Evolutionary conservation across 768 basidiomycete genomes (phyloP).

Genomic region (Clitopilus hobsonii): DNA sequence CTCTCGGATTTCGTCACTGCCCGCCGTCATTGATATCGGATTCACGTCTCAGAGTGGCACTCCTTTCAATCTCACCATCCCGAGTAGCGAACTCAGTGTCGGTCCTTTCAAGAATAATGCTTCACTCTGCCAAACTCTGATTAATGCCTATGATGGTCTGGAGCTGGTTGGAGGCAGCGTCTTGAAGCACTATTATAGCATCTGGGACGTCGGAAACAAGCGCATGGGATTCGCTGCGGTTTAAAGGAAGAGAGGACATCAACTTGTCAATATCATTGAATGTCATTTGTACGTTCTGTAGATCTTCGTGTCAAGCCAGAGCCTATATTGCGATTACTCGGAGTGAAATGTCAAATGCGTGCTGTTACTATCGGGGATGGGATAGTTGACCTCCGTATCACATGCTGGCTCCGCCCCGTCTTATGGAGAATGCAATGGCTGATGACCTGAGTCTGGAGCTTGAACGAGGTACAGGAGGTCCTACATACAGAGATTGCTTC

Average conservation of each 20-base stretch:
- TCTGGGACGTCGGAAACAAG: conserved; percentile 49
- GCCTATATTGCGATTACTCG: not conserved
- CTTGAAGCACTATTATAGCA: conserved; percentile 57
- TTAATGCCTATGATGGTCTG: conserved; percentile 53
- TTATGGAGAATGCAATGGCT: not conserved
- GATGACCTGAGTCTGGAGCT: not conserved
- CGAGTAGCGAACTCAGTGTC: conserved; percentile 51
- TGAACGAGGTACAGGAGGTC: not conserved
- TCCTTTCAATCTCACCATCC: conserved; percentile 53
- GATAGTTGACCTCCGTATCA: not conserved
- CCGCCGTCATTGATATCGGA: conserved; percentile 46
- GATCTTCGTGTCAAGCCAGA: not conserved
- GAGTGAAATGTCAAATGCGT: not conserved
- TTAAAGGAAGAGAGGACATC: conserved; percentile 10
- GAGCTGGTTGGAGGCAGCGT: conserved; percentile 50
- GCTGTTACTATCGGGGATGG: not conserved
- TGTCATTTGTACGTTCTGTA: conserved; percentile 10
- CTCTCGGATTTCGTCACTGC: conserved; percentile 36
- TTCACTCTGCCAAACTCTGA: conserved; percentile 48
- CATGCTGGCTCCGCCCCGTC: not conserved
- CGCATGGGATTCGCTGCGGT: conserved; percentile 51
- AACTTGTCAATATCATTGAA: too few species aligned
- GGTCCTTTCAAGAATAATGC: conserved; percentile 51
- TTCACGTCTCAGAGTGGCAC: conserved; percentile 47
- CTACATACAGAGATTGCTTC: not conserved